Evolutionary conservation across 306 rosid species (phyloP).

Genomic region (Lagenaria siceraria): DNA sequence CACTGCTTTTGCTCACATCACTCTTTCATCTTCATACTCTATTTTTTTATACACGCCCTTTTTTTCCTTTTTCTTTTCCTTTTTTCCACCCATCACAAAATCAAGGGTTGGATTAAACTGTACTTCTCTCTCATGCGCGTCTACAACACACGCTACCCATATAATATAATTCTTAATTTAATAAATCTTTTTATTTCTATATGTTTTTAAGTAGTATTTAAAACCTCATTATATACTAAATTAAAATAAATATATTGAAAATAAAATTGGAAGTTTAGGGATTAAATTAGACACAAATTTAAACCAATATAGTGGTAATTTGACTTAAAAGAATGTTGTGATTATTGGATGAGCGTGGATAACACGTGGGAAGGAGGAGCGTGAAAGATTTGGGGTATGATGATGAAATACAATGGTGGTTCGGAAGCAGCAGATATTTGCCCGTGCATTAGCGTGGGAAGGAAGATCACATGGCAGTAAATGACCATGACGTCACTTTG

Average conservation of each 20-base stretch:
- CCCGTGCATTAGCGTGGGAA: constrained; percentile 31
- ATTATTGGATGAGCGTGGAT: background rate
- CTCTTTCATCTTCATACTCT: background rate
- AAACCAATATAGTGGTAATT: too few relatives aligned
- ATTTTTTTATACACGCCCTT: background rate
- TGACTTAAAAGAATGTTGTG: too few relatives aligned
- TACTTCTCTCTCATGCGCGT: background rate
- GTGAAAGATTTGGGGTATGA: background rate
- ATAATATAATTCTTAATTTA: background rate
- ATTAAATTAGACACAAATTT: too few relatives aligned
- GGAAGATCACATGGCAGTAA: constrained; percentile 40
- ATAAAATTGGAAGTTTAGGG: too few relatives aligned
- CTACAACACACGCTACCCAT: background rate
- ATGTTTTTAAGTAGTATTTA: too few relatives aligned
- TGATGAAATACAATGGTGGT: background rate
- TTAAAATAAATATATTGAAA: too few relatives aligned
- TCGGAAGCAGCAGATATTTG: constrained; percentile 26
- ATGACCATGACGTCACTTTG: constrained; percentile 32
- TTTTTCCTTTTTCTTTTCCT: background rate
- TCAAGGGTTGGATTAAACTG: background rate
- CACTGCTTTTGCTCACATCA: constrained; percentile 40
- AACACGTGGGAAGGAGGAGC: background rate
- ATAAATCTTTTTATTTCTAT: too few relatives aligned
- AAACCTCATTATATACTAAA: too few relatives aligned
- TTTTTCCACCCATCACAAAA: background rate